phyloP scores from a whole-genome alignment of 305 asterid genomes.

The Fraxinus paxiana region DNA sequence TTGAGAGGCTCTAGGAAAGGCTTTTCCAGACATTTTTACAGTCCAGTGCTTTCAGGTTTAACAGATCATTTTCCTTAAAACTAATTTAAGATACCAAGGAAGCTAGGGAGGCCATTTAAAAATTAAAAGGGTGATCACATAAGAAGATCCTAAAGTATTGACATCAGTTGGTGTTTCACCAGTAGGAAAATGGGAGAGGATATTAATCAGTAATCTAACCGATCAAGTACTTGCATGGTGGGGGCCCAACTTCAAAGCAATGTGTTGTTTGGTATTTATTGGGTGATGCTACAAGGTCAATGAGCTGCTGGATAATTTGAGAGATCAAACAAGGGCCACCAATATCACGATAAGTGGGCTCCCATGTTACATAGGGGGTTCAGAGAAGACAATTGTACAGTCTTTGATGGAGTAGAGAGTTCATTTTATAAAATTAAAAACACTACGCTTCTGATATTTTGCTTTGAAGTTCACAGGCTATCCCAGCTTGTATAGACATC shows the following conservation, averaged over 20 bases:
- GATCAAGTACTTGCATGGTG: not conserved
- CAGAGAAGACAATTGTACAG: not conserved
- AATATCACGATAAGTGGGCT: not conserved
- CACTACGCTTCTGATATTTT: not conserved
- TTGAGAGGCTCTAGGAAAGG: not conserved
- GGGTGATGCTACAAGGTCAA: not conserved
- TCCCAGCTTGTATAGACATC: not conserved
- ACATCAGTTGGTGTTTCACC: not conserved
- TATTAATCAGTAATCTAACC: not conserved
- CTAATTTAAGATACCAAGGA: not conserved
- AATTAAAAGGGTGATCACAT: not conserved
- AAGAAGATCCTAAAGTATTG: not conserved
- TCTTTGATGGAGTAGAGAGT: not conserved
- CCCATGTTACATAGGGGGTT: not conserved
- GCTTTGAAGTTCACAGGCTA: not conserved
- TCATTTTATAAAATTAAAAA: not conserved
- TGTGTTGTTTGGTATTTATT: not conserved
- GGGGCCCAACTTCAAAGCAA: not conserved
- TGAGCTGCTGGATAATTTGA: not conserved
- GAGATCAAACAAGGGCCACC: not conserved
- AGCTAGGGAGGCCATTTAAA: not conserved
- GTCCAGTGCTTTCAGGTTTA: not conserved
- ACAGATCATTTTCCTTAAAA: not conserved
- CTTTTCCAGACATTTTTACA: not conserved
- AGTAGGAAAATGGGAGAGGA: not conserved